Base-by-base conservation (phyloP, 768 basidiomycete genomes). In the Phlegmacium glaucopus region DNA sequence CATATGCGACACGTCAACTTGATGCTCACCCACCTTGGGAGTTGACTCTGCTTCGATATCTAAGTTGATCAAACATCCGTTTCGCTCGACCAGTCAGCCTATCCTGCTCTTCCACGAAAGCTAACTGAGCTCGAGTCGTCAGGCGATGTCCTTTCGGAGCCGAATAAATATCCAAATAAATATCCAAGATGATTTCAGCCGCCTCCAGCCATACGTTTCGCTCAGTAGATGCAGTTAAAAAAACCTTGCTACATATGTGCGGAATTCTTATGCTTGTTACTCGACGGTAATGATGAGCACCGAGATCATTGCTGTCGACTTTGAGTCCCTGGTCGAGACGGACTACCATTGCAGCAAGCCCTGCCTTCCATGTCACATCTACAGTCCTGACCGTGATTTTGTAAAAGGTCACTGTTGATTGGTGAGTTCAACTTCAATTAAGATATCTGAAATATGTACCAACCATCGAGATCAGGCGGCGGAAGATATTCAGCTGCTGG, bases 401-500 rank as follows among this genome's bases (percentile, higher is more conserved):
- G 57, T 93, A 64, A 58, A 95, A 91, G 0, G 94, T 96, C 28
- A 92, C 94, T 95, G 45, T 16, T 36, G 44, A 39, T 6, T 15
- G 40, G 25, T 42, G 32, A 54, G 45, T 37, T 25, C 30, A 44
- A 48, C 48, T 43, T 44, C 37, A 13, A 39, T 25, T n/a, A 40
- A 27, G 9, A 30, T 5, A 16, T 18, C 25, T 9, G 45, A 10
- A 38, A 28, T 41, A n/a, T 42, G 26, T 17, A 47, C 81, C 56
- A 55, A 90, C 93, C 77, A 67, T 98, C 95, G 10, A 91, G 89
- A 56, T 88, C 86, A 8, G 76, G 50, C 22, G 75, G 74, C 6
- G 83, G 70, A 26, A 73, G 60, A 56, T 82, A 88, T 38, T 83
- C 83, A 3, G 70, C 60, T 0, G 93, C 86, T 13, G 94, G 92